phyloP scores from a whole-genome alignment of 306 rosid species.

The Alnus rubra region DNA sequence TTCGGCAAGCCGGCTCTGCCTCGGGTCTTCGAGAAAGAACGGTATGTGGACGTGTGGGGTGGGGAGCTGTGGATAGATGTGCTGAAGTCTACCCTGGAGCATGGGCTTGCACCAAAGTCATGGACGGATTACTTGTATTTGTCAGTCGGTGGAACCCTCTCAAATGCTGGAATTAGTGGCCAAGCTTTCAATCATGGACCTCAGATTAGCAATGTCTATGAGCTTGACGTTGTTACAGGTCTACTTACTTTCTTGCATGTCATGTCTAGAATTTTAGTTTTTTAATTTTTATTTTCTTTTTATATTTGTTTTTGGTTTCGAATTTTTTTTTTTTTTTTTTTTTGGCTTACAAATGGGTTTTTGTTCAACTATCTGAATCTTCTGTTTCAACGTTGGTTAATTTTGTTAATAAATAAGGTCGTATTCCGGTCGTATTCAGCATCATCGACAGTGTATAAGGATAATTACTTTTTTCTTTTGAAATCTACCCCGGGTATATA shows the following conservation, averaged over 20 bases:
- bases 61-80: constrained; percentile 89
- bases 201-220: constrained; percentile 70
- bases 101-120: constrained; percentile 85
- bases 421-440: neutral
- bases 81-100: constrained; percentile 46
- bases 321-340: too few relatives aligned
- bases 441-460: neutral
- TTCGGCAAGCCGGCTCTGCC: neutral
- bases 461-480: neutral
- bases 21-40: constrained; percentile 43
- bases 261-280: neutral
- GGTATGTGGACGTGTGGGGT: constrained; percentile 90
- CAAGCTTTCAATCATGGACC: constrained; percentile 95
- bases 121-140: constrained; percentile 95
- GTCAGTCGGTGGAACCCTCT: constrained; percentile 93
- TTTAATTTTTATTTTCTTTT: neutral
- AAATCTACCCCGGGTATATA: neutral
- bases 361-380: neutral
- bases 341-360: neutral
- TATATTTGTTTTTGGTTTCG: too few relatives aligned
- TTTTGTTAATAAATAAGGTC: too few relatives aligned
- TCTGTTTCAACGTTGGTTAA: neutral
- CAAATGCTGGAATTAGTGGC: constrained; percentile 94
- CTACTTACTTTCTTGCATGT: constrained; percentile 1
- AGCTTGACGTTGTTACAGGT: constrained; percentile 97